phyloP scores from a whole-genome alignment of 768 basidiomycete genomes.

The Pholiota microspora region DNA sequence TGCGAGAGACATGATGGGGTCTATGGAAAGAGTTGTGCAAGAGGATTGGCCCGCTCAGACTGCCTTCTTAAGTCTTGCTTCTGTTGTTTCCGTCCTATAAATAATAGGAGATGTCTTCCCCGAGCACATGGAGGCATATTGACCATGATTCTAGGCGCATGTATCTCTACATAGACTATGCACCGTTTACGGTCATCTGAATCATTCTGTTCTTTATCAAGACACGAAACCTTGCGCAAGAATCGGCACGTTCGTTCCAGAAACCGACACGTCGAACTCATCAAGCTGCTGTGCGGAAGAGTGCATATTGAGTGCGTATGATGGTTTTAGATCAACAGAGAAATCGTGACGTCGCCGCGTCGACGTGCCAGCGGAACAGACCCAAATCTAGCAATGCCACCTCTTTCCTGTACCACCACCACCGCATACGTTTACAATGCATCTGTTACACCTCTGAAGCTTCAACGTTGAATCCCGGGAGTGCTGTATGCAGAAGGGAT shows the following conservation, averaged over 20 bases:
- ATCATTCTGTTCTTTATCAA: background rate
- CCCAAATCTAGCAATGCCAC: conserved; percentile 1
- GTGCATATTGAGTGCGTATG: background rate
- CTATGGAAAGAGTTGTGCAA: background rate
- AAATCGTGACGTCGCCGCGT: background rate
- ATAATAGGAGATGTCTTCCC: background rate
- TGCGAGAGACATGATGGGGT: conserved; percentile 36
- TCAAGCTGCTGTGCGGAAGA: background rate
- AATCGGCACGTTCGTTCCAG: conserved; percentile 7
- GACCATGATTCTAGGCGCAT: background rate
- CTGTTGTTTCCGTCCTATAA: conserved; percentile 4
- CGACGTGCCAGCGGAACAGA: conserved; percentile 6
- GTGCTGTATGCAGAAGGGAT: no score
- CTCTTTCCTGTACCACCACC: conserved; percentile 7
- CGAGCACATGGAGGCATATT: conserved; percentile 5
- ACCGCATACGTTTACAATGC: background rate
- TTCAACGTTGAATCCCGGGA: no score
- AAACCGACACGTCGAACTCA: background rate
- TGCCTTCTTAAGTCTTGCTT: conserved; percentile 3
- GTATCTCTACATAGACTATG: background rate
- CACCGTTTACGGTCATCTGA: conserved; percentile 1
- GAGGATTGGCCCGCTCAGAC: background rate
- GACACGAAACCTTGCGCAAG: background rate
- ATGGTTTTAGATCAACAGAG: background rate
- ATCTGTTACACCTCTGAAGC: background rate